phyloP scores from a whole-genome alignment of 2,329 filamentous ascomycete genomes.

The Pseudocercospora cruenta region DNA sequence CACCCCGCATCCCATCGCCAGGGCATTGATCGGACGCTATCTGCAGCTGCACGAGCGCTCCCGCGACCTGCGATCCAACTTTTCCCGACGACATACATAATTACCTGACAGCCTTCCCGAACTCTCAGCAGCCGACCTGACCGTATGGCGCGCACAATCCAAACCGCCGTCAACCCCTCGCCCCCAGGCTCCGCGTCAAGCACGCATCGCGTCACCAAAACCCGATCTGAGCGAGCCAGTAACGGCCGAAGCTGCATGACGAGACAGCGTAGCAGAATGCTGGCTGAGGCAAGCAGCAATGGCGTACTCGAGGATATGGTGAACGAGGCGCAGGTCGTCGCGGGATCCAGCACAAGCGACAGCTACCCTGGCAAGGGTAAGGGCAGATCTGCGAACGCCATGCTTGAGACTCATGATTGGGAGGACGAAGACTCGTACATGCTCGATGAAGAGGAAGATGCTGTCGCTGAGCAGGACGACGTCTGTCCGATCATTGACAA shows the following conservation, averaged over 20 bases:
- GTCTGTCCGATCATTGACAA: conserved; percentile 30
- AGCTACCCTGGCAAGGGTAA: conserved; percentile 20
- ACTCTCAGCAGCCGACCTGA: not conserved
- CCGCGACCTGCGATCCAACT: not conserved
- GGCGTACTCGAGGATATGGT: conserved; percentile 23
- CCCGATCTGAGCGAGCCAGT: conserved; percentile 7
- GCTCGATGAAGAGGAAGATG: not conserved
- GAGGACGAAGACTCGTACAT: conserved; percentile 4
- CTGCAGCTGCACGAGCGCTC: not conserved
- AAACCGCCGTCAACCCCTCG: conserved; percentile 4
- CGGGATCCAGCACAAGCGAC: conserved; percentile 4
- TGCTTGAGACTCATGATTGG: conserved; percentile 10
- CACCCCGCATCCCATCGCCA: not conserved
- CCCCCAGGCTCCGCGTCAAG: conserved; percentile 11
- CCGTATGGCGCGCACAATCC: conserved; percentile 18
- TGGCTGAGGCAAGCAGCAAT: conserved; percentile 22
- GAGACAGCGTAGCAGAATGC: conserved; percentile 25
- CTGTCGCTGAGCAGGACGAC: not conserved
- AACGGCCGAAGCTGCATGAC: conserved; percentile 6
- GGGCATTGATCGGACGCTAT: not conserved
- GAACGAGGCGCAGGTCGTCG: conserved; percentile 20
- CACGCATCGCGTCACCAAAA: conserved; percentile 24
- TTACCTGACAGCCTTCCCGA: not conserved
- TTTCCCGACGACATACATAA: not conserved
- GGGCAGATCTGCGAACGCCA: conserved; percentile 7